Evolutionary conservation across 2,329 filamentous ascomycete genomes (phyloP).

Genomic region (Phialophora macrospora): DNA sequence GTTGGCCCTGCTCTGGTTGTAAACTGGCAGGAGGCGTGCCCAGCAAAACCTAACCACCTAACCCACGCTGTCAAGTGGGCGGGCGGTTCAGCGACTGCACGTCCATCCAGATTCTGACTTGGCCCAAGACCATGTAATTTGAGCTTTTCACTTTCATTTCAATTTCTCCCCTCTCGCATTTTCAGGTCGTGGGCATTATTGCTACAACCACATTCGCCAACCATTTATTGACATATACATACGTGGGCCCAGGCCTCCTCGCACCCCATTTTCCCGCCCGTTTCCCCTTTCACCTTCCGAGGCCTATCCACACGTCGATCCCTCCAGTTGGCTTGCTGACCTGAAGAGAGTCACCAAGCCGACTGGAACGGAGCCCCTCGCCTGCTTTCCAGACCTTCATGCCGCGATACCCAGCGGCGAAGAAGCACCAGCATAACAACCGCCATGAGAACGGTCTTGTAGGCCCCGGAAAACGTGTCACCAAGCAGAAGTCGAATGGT

Average conservation of each 20-base stretch:
- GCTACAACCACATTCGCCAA: conserved; percentile 16
- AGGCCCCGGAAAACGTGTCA: conserved; percentile 73
- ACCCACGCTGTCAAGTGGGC: conserved; percentile 14
- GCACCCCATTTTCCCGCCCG: conserved; percentile 13
- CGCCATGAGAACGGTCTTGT: conserved; percentile 88
- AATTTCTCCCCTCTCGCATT: conserved; percentile 20
- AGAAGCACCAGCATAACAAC: conserved; percentile 69
- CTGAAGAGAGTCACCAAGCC: conserved; percentile 39
- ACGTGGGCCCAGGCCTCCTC: not conserved
- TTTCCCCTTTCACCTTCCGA: conserved; percentile 18
- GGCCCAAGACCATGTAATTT: conserved; percentile 13
- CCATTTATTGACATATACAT: conserved; percentile 18
- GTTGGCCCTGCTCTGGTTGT: conserved; percentile 1
- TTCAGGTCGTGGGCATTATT: conserved; percentile 9
- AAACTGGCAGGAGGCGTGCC: conserved; percentile 7
- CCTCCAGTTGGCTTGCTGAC: conserved; percentile 41
- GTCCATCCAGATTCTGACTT: conserved; percentile 24
- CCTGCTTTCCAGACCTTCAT: conserved; percentile 46
- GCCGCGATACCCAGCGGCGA: conserved; percentile 56
- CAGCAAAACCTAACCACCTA: conserved; percentile 13
- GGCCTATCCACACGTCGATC: conserved; percentile 20
- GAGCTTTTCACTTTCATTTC: conserved; percentile 22
- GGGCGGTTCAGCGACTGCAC: conserved; percentile 8
- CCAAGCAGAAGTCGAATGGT: conserved; percentile 62
- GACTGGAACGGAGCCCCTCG: conserved; percentile 37